A percentile compares a stretch with the other conserved stretches of the same genome.
These are phyloP conservation scores for Echinochloa phyllopogon DNA, from an alignment of 176 grass and related monocot genomes.

Conservation along the genomic window DNA sequence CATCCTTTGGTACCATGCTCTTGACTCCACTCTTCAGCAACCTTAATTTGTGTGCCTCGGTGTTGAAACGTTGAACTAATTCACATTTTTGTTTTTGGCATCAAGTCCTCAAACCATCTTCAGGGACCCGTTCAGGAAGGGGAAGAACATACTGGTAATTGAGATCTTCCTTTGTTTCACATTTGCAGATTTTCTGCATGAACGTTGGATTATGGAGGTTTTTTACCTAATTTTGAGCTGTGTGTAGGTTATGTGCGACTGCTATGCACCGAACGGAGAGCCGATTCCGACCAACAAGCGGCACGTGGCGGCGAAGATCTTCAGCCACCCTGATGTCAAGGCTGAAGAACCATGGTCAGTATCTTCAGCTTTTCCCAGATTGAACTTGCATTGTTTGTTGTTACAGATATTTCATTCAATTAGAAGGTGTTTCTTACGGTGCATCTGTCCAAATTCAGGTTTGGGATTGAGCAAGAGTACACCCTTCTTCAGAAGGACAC, in stretches of 20 bases:
- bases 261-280: constrained; percentile 73
- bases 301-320: constrained; percentile 66
- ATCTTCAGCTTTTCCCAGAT: background rate
- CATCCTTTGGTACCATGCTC: constrained; percentile 67
- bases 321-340: constrained; percentile 77
- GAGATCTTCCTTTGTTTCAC: background rate
- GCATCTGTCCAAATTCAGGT: constrained; percentile 50
- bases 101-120: constrained; percentile 86
- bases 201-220: background rate
- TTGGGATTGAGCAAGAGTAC: constrained; percentile 96
- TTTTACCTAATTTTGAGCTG: background rate
- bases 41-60: constrained; percentile 24
- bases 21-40: background rate
- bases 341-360: constrained; percentile 79
- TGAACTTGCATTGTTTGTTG: background rate
- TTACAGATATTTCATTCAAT: background rate
- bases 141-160: constrained; percentile 86
- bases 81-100: background rate
- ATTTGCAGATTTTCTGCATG: background rate
- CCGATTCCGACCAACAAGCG: constrained; percentile 90
- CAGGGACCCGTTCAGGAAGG: constrained; percentile 93
- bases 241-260: constrained; percentile 86
- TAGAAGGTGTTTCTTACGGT: background rate
- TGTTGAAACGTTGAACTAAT: background rate
- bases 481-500: constrained; percentile 92